These are phyloP conservation scores for Trypanosoma scelopori DNA, from an alignment of 208 protist species.

Conservation along the genomic window DNA sequence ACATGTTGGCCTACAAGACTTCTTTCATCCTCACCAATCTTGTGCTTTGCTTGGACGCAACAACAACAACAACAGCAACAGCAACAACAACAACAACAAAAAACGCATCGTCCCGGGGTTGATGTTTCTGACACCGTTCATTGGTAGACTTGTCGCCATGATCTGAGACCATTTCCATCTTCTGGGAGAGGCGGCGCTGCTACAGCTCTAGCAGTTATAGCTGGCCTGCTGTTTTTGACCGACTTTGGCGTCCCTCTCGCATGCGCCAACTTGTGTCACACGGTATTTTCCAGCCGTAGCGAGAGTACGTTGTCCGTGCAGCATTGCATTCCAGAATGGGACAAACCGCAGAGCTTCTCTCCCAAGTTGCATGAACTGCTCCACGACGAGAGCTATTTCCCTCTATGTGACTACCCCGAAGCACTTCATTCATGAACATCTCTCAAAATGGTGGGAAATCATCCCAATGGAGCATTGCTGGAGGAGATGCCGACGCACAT, in stretches of 20 bases:
- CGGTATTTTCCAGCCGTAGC: constrained; percentile 80
- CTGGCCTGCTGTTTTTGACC: constrained; percentile 68
- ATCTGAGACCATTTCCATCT: constrained; percentile 72
- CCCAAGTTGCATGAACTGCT: constrained; percentile 86
- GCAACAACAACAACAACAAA: constrained; percentile 67
- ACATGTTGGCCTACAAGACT: constrained; percentile 47
- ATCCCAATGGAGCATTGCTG: constrained; percentile 50
- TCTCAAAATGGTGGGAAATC: constrained; percentile 61
- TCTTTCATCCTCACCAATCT: constrained; percentile 57
- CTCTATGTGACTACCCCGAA: constrained; percentile 83
- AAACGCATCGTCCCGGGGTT: constrained; percentile 70
- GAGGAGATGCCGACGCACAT: constrained; percentile 83
- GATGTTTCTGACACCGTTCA: constrained; percentile 50
- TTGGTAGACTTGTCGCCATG: constrained; percentile 76
- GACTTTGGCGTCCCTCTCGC: constrained; percentile 82
- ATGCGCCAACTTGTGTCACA: constrained; percentile 74
- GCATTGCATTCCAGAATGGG: constrained; percentile 86
- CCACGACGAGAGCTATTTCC: constrained; percentile 82
- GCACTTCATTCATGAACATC: constrained; percentile 67
- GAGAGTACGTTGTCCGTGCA: constrained; percentile 75
- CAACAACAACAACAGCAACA: no score
- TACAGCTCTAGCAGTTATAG: constrained; percentile 79
- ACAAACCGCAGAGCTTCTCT: constrained; percentile 80
- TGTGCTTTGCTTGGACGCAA: constrained; percentile 74
- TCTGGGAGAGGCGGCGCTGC: constrained; percentile 81